Evolutionary conservation across 1,139 yeast species (phyloP), one percentile per base, ranked within the genome.

Genomic region (Kodamaea plutei): DNA sequence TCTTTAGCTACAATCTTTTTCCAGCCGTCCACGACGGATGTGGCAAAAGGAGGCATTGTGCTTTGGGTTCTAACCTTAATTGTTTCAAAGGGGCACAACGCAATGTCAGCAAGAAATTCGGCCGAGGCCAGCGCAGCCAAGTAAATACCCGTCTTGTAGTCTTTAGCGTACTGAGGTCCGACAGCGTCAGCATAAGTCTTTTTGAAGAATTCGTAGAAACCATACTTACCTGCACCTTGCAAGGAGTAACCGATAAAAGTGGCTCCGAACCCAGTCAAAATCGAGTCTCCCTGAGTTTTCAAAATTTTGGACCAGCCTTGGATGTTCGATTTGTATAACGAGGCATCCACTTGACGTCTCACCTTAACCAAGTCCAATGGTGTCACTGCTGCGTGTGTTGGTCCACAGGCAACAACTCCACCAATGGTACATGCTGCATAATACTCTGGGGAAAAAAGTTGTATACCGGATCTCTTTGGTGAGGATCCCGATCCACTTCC

Each of bases 201-300:
- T 64, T 89, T 89, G 72, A 88, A 89, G 48, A 67, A 73, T 62
- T 89, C 96, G 61, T 89, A 89, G 60, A 87, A 81, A 26, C 97
- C 96, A 61, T 88, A 89, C 63, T 89, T 89, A 50, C 95, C 95
- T 37, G 95, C 95, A 50, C 97, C 96, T 64, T 89, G 97, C 49
- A 87, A 65, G 9, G 95, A 80, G 63, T 89, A 89, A 25, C 96
- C 96, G 40, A 88, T 71, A 43, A 84, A 76, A 4, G 96, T 89
- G 27, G 96, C 96, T 27, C 95, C 93, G 45, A 85, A 54, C 48
- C 96, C 96, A 12, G 94, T 81, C 60, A 77, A 82, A 37, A 88
- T 66, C 31, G 85, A 88, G 37, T 76, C 77, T 22, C 97, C 96
- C 54, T 77, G 81, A 17, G 79, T 70, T 47, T 73, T 74, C 45